Conservation (phyloP, 441 rosid species). For the Cnidoscolus chayamansa region DNA sequence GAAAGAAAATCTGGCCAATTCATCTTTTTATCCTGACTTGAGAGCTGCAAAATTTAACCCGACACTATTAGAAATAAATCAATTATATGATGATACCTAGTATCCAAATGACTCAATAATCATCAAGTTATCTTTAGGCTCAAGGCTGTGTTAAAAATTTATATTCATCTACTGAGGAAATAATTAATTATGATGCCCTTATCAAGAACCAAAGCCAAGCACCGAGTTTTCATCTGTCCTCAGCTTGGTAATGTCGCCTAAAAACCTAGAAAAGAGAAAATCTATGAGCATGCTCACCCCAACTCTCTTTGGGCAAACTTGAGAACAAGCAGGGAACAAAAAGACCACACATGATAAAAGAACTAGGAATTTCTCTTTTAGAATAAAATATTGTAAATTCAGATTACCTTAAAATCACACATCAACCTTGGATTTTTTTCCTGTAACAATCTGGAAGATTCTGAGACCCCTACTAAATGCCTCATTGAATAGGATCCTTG, state of each 20-base stretch:
- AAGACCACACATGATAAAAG: neutral
- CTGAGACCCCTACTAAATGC: conserved; percentile 90
- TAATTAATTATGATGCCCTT: neutral
- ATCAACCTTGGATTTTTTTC: conserved; percentile 57
- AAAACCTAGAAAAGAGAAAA: neutral
- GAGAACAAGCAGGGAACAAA: conserved; percentile 3
- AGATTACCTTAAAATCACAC: conserved; percentile 40
- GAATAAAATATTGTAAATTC: neutral
- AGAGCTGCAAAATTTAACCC: conserved; percentile 19
- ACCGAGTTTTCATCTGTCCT: neutral
- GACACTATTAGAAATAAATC: neutral
- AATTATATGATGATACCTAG: neutral
- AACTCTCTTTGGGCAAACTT: neutral
- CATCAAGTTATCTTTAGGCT: neutral
- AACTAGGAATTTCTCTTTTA: neutral
- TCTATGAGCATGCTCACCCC: neutral
- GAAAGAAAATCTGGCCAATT: conserved; percentile 6
- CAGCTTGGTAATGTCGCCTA: neutral
- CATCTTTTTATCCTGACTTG: neutral
- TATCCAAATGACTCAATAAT: neutral
- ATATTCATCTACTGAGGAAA: neutral
- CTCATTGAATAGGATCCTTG: conserved; percentile 83
- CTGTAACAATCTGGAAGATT: conserved; percentile 77
- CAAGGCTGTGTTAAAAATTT: neutral
- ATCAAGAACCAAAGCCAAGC: conserved; percentile 4